Conservation (phyloP, 768 basidiomycete genomes). For the Tulasnella sp. region DNA sequence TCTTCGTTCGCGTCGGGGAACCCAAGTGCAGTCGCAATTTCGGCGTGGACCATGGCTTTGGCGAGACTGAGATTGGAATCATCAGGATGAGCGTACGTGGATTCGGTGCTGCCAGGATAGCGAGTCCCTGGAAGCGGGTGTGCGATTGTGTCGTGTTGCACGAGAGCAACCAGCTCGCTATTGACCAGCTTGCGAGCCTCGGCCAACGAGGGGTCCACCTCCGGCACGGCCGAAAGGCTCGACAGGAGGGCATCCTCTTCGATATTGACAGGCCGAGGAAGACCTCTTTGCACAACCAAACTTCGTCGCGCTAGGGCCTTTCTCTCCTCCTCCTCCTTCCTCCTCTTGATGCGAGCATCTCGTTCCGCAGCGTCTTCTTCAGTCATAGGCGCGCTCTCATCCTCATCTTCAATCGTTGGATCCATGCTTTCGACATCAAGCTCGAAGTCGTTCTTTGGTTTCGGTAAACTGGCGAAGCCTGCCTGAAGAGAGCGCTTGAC, state of each 20-base stretch:
- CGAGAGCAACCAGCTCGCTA: constrained; percentile 64
- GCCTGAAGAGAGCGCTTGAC: constrained; percentile 69
- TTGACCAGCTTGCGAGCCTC: constrained; percentile 61
- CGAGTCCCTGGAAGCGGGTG: constrained; percentile 85
- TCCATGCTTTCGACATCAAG: constrained; percentile 56
- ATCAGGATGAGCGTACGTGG: constrained; percentile 62
- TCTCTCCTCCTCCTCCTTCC: constrained; percentile 67
- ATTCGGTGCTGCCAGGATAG: constrained; percentile 60
- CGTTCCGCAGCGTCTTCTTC: constrained; percentile 92
- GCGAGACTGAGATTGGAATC: constrained; percentile 70
- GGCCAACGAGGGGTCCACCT: constrained; percentile 41
- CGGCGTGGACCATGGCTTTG: constrained; percentile 61
- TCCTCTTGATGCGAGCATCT: constrained; percentile 61
- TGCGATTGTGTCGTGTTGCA: constrained; percentile 81
- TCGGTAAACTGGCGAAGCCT: constrained; percentile 77
- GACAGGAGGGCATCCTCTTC: constrained; percentile 58
- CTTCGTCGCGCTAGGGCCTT: constrained; percentile 77
- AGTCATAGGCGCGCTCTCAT: constrained; percentile 34
- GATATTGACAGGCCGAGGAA: constrained; percentile 83
- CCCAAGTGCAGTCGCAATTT: constrained; percentile 72
- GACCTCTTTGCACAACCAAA: constrained; percentile 64
- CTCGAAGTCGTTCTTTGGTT: constrained; percentile 96
- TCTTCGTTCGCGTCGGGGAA: constrained; percentile 75
- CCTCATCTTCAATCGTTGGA: constrained; percentile 66
- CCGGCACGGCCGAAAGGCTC: constrained; percentile 39